Conservation (phyloP, 805 yeast genomes). For the Wickerhamiella hasegawae region DNA sequence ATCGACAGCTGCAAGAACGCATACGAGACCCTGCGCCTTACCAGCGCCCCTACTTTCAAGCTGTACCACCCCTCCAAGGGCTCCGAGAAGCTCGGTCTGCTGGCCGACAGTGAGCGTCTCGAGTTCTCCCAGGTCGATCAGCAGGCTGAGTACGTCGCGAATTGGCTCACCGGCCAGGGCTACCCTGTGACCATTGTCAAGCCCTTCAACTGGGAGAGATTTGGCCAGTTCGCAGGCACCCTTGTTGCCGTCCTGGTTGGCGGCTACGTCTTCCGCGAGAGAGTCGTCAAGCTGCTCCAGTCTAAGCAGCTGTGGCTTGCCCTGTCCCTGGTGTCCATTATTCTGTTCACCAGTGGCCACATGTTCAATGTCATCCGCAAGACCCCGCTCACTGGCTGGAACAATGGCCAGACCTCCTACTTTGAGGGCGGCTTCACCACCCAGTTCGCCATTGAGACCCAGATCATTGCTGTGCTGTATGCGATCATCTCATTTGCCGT, state of each 20-base stretch:
- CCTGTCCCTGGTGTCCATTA: slow-evolving; percentile 39
- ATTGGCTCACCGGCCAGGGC: slow-evolving; percentile 12
- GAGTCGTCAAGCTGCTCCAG: slow-evolving; percentile 27
- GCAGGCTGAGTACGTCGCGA: slow-evolving; percentile 15
- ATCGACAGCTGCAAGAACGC: slow-evolving; percentile 38
- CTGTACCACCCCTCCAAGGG: slow-evolving; percentile 37
- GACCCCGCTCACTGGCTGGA: slow-evolving; percentile 33
- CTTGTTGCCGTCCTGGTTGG: slow-evolving; percentile 7
- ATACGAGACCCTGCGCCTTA: slow-evolving; percentile 39
- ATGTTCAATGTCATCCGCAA: slow-evolving; percentile 86
- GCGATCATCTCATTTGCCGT: slow-evolving; percentile 48
- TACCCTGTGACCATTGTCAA: slow-evolving; percentile 16
- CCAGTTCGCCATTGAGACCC: slow-evolving; percentile 83
- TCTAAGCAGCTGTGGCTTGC: slow-evolving; percentile 61
- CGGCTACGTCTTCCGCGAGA: slow-evolving; percentile 12
- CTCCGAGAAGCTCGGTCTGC: slow-evolving; percentile 17
- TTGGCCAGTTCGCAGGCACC: slow-evolving; percentile 9
- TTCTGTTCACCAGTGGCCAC: slow-evolving; percentile 72
- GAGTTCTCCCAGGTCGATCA: slow-evolving; percentile 15
- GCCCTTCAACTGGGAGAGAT: slow-evolving; percentile 20
- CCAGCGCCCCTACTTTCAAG: slow-evolving; percentile 65
- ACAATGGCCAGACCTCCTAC: slow-evolving; percentile 31
- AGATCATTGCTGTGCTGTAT: slow-evolving; percentile 44
- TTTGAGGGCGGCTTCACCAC: slow-evolving; percentile 50
- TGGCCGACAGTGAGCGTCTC: slow-evolving; percentile 13